phyloP scores from a whole-genome alignment of 768 basidiomycete genomes.

The Suillus ampliporus region DNA sequence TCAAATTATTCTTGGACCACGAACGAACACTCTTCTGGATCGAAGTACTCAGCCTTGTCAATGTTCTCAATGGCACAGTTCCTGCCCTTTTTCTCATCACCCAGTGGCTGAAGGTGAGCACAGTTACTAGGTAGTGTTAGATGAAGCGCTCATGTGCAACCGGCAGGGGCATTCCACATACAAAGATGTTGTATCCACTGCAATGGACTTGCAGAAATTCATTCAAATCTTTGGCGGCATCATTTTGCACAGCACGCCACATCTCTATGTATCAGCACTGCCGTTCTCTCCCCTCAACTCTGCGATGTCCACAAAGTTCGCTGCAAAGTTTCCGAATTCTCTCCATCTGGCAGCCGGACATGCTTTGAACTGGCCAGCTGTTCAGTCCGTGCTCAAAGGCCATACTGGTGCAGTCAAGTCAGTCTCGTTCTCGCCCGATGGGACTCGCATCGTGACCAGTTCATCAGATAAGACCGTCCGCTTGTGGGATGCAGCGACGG shows the following conservation, averaged over 20 bases:
- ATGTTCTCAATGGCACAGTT: background rate
- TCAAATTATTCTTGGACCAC: slow-evolving; percentile 26
- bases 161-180: background rate
- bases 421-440: background rate
- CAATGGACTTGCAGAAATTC: slow-evolving; percentile 36
- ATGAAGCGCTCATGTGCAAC: background rate
- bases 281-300: slow-evolving; percentile 38
- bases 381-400: background rate
- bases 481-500: slow-evolving; percentile 6
- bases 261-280: slow-evolving; percentile 47
- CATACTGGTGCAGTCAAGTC: rapidly evolving
- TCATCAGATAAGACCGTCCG: background rate
- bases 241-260: slow-evolving; percentile 39
- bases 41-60: slow-evolving; percentile 38
- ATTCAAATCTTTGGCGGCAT: slow-evolving; percentile 35
- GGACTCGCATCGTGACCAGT: slow-evolving; percentile 3
- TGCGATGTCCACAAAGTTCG: slow-evolving; percentile 14
- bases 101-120: background rate
- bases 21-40: slow-evolving; percentile 43
- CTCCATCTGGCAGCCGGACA: slow-evolving; percentile 5
- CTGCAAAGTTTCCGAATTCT: slow-evolving; percentile 13
- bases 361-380: background rate
- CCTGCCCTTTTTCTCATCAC: background rate
- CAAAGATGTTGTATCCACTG: slow-evolving; percentile 3
- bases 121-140: background rate